Base-by-base conservation (phyloP, 768 basidiomycete species). In the Cystoderma amianthinum region DNA sequence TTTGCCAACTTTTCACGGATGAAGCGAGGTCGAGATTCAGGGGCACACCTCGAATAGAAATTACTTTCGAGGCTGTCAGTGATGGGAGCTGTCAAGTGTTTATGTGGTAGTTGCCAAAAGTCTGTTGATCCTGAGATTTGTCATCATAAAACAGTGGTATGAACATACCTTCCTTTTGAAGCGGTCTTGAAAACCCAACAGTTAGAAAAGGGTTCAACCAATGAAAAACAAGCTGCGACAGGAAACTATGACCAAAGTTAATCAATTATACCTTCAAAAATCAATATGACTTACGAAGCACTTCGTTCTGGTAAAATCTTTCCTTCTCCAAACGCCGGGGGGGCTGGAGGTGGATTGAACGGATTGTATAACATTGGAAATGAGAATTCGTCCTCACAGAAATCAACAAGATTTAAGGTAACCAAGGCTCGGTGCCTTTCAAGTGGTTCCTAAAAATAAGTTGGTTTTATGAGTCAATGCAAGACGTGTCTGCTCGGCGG, bases 111-210 rank as follows among this genome's bases (percentile, higher is more conserved):
- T 36, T 65, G 54, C 74, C 76, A 80, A 30, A 80, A 55, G 51
- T 80, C 79, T 80, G 36, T 16, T 23, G n/a, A n/a, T n/a, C n/a
- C n/a, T n/a, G n/a, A n/a, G n/a, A n/a, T n/a, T n/a, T n/a, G n/a
- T n/a, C n/a, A n/a, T n/a, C 12, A 36, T 9, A n/a, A 7, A 36
- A n/a, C 3, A 7, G 25, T 35, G 17, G 5, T n/a, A n/a, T 3
- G 15, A 9, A 28, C 60, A 13, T 28, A 76, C 80, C 80, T 36
- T 80, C 77, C 50, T 69, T 66, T 58, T 76, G 62, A 7, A 80
- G 48, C 0, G 78, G 78, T 38, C 79, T 62, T 9, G 76, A 71
- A 49, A 72, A 82, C 2, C 79, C 79, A 10, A 80, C 77, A 21
- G 62, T 57, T 4, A 81, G 61, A 45, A 82, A 69, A 1, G 77